Conservation (phyloP, 2,329 filamentous ascomycete genomes). For the Colletotrichum chrysophilum region DNA sequence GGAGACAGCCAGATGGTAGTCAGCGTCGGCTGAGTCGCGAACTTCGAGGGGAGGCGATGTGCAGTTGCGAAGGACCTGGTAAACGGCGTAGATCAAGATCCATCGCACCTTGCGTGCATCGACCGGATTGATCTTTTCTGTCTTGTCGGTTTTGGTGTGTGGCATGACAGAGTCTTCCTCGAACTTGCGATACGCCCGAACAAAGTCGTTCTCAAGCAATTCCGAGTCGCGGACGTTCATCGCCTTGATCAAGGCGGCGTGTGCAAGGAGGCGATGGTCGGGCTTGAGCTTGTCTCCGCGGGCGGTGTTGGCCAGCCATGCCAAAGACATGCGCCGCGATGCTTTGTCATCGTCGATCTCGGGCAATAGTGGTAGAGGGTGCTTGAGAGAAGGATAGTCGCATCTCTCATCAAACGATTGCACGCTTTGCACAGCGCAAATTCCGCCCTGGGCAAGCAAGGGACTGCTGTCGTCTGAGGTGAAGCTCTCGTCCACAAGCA, state of each 20-base stretch:
- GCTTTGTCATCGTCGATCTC: conserved; percentile 35
- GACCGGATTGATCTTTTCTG: conserved; percentile 60
- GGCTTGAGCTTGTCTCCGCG: conserved; percentile 46
- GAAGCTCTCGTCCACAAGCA: conserved; percentile 69
- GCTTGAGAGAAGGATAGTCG: conserved; percentile 62
- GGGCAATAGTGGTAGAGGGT: conserved; percentile 73
- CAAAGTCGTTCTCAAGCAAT: conserved; percentile 57
- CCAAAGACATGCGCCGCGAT: conserved; percentile 35
- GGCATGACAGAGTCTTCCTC: conserved; percentile 63
- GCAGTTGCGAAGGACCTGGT: conserved; percentile 74
- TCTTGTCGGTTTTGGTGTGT: conserved; percentile 58
- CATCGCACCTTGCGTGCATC: conserved; percentile 81
- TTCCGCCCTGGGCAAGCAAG: conserved; percentile 64
- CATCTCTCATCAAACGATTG: conserved; percentile 69
- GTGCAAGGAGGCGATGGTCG: conserved; percentile 53
- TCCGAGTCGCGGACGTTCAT: conserved; percentile 48
- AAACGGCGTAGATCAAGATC: conserved; percentile 75
- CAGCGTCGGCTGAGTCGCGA: conserved; percentile 55
- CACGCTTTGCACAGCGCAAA: conserved; percentile 73
- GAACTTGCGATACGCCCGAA: conserved; percentile 72
- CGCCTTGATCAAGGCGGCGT: conserved; percentile 57
- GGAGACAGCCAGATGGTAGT: conserved; percentile 61
- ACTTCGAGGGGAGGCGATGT: conserved; percentile 68
- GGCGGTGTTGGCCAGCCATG: conserved; percentile 40
- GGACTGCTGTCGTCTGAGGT: conserved; percentile 55